Evolutionary conservation across 441 rosid genomes (phyloP), one percentile per base, ranked within the genome.

Genomic region (Populus hybrid): DNA sequence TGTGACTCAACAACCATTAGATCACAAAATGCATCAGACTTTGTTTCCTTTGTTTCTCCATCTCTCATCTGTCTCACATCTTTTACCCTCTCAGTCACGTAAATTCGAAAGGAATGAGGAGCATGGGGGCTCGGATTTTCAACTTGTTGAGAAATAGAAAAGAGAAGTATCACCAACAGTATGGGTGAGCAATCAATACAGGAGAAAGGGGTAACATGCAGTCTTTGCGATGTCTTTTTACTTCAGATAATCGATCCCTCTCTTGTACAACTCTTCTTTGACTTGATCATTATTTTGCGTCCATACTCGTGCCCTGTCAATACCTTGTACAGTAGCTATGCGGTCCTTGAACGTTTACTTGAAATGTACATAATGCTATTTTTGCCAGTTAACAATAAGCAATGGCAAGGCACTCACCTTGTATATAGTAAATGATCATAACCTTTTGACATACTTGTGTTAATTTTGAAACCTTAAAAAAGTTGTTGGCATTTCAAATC

Each of bases 61-160:
- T 77, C 28, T 70, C 71, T 72, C 67, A 0, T 80, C 82, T 82
- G 80, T 86, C 71, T 74, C 87, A 75, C 82, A 74, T 87, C 87
- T 87, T 81, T 88, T 85, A 77, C 81, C 90, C 30, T 78, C 85
- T 87, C 75, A 70, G 69, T 77, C 82, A 88, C 90, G 85, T 79
- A 79, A 85, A 76, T 72, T 71, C 10, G 77, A 83, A 76, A 76
- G 76, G 35, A 78, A 80, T 75, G 53, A 75, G 67, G 35, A 74
- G 84, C 83, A 77, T 77, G 68, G 77, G 83, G 64, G 74, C 73
- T 76, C 82, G 75, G 8, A 61, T 63, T 85, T 46, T 78, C 77
- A 70, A 78, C 40, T 23, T 32, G 10, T 21, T 59, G n/a, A 28
- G 61, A 32, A 69, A 26, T 30, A 23, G 73, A 23, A 30, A 23